Base-by-base conservation (phyloP, 306 rosid species). In the Quercus robur region DNA sequence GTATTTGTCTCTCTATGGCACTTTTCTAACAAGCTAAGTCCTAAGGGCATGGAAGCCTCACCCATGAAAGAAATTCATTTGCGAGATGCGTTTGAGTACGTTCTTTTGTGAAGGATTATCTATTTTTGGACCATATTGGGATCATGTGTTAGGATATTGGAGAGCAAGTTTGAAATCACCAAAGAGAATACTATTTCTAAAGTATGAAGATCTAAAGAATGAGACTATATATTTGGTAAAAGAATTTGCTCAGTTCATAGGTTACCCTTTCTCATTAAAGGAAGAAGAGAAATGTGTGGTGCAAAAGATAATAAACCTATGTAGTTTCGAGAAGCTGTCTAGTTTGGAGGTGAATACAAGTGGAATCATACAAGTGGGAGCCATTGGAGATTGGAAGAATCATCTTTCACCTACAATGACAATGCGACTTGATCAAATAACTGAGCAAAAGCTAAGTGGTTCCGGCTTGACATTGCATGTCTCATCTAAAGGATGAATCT, bases 141-240 rank as follows among this genome's bases (percentile, higher is more conserved):
- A 77, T 49, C 68, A 78, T 78, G 75, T 52, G 6, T 15, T 73
- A 14, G 79, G 79, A 11, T 80, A 70, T 19, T 75, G 84, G 81
- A 57, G 30, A 10, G 73, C 71, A 19, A 77, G 79, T 52, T 71
- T 84, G 66, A 26, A 73, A 67, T 61, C 5, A 12, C 84, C 70
- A 11, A 7, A 73, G 21, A 80, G 58, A 63, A 68, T 78, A 4
- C 5, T 79, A 4, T 56, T 80, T 67, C n/a, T 71, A 5, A 79
- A 56, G 56, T 84, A 33, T 4, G 77, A 80, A 35, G 80, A 84
- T 12, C 3, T 84, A 51, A 84, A 80, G 20, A 55, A 18, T n/a
- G 62, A 80, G 18, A 46, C 28, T 18, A 13, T 26, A 2, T 25
- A 6, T 11, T 52, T 3, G 2, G 56, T 80, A 5, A 78, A 54